Conservation (phyloP, 202 grass and related monocot genomes). For the Sporobolus alterniflorus region DNA sequence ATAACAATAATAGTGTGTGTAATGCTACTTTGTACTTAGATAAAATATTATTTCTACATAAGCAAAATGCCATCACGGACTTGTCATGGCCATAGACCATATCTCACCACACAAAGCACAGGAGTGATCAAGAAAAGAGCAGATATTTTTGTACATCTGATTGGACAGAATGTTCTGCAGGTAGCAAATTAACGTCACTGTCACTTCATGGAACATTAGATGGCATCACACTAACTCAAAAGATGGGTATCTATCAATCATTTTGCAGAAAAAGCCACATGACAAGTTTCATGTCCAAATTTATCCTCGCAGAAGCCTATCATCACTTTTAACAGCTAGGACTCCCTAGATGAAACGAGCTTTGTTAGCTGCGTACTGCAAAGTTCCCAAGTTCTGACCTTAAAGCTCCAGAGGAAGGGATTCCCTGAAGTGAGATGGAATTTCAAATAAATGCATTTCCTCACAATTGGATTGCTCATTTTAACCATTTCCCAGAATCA, state of each 20-base stretch:
- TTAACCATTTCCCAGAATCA: not conserved
- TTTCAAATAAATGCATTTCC: not conserved
- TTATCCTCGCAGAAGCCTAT: slow-evolving; percentile 37
- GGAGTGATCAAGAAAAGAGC: not conserved
- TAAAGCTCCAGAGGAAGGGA: not conserved
- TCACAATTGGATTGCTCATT: not conserved
- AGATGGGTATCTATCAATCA: slow-evolving; percentile 27
- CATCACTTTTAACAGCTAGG: slow-evolving; percentile 20
- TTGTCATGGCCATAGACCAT: slow-evolving; percentile 31
- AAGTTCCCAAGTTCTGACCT: slow-evolving; percentile 14
- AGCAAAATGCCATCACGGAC: slow-evolving; percentile 24
- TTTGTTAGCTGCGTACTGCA: not conserved
- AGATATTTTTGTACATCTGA: slow-evolving; percentile 14
- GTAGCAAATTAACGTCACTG: slow-evolving; percentile 34
- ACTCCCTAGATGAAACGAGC: slow-evolving; percentile 22
- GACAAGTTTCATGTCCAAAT: slow-evolving; percentile 13
- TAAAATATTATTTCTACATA: slow-evolving; percentile 15
- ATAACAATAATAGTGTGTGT: not conserved
- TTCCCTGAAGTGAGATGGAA: slow-evolving; percentile 12
- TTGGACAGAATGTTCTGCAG: slow-evolving; percentile 48
- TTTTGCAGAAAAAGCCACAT: slow-evolving; percentile 3
- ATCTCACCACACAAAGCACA: not conserved
- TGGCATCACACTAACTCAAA: slow-evolving; percentile 41
- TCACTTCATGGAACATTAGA: slow-evolving; percentile 33
- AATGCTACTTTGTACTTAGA: slow-evolving; percentile 1